Evolutionary conservation across 257 asterid genomes (phyloP).

Genomic region (Anisodus acutangulus): DNA sequence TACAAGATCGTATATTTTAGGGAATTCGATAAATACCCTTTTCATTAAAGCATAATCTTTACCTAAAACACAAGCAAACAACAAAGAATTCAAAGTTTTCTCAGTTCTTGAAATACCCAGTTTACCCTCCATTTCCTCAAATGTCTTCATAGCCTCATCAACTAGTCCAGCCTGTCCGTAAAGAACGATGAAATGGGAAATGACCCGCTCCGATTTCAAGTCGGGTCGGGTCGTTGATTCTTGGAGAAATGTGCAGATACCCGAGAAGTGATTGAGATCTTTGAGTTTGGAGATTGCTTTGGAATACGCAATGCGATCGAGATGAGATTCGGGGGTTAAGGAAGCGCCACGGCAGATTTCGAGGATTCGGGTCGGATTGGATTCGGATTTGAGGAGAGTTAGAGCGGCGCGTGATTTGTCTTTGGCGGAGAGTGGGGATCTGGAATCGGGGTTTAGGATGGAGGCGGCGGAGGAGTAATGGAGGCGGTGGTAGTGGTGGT

Average conservation of each 20-base stretch:
- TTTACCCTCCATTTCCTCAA: conserved; percentile 62
- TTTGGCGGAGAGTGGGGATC: conserved; percentile 47
- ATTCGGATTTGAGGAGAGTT: conserved; percentile 68
- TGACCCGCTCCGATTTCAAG: conserved; percentile 49
- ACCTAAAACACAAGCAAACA: conserved; percentile 66
- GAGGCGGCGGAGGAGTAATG: conserved; percentile 44
- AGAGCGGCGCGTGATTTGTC: conserved; percentile 74
- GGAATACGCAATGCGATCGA: conserved; percentile 71
- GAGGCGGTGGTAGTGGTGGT: conserved; percentile 40
- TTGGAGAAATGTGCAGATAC: conserved; percentile 58
- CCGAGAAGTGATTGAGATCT: conserved; percentile 48
- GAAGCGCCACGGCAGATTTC: conserved; percentile 76
- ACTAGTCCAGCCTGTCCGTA: conserved; percentile 77
- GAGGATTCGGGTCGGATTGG: conserved; percentile 78
- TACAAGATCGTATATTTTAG: conserved; percentile 53
- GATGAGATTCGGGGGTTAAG: conserved; percentile 67
- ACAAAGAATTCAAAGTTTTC: conserved; percentile 65
- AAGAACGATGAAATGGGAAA: conserved; percentile 62
- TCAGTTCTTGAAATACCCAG: conserved; percentile 42
- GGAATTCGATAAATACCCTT: conserved; percentile 67
- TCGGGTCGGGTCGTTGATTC: conserved; percentile 57
- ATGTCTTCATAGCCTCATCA: conserved; percentile 59
- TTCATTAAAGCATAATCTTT: conserved; percentile 62
- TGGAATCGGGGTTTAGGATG: conserved; percentile 50
- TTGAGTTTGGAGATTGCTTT: conserved; percentile 62